Conservation (phyloP, 2,329 filamentous ascomycete species). For the Uncinocarpus reesii region DNA sequence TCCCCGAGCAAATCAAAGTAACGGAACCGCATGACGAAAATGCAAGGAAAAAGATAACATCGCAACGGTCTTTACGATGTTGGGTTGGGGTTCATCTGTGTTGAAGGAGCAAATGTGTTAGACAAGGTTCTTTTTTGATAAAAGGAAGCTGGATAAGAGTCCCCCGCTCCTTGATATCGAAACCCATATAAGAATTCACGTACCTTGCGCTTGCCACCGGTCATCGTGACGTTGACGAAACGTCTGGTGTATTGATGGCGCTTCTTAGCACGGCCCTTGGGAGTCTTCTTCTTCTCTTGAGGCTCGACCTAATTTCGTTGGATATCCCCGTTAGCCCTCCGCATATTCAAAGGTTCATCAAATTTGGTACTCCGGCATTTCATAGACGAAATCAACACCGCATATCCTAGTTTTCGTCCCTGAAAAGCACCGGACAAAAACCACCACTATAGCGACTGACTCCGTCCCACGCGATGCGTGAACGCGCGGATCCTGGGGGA, state of each 20-base stretch:
- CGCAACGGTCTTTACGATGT: constrained; percentile 47
- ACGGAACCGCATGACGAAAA: constrained; percentile 12
- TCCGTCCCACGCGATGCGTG: not conserved
- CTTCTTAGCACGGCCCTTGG: constrained; percentile 97
- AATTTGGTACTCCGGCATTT: not conserved
- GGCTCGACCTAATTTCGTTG: constrained; percentile 56
- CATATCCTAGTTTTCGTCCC: not conserved
- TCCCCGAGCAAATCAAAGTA: constrained; percentile 8
- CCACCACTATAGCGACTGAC: not conserved
- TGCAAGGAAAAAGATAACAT: not conserved
- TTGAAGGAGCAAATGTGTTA: not conserved
- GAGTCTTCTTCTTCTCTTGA: constrained; percentile 92
- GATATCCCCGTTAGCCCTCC: not conserved
- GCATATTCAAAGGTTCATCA: not conserved
- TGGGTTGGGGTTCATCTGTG: constrained; percentile 79
- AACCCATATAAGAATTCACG: constrained; percentile 25
- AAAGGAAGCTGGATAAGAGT: not conserved
- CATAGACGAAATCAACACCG: not conserved
- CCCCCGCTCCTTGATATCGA: not conserved
- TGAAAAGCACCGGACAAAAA: not conserved
- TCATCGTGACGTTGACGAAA: constrained; percentile 96
- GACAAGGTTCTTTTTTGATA: not conserved
- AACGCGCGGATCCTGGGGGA: not conserved
- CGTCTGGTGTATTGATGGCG: constrained; percentile 90
- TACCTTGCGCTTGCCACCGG: constrained; percentile 97